These are phyloP conservation scores for Pseudogymnoascus verrucosus DNA, from an alignment of 2,329 filamentous ascomycete species.

Conservation along the genomic window DNA sequence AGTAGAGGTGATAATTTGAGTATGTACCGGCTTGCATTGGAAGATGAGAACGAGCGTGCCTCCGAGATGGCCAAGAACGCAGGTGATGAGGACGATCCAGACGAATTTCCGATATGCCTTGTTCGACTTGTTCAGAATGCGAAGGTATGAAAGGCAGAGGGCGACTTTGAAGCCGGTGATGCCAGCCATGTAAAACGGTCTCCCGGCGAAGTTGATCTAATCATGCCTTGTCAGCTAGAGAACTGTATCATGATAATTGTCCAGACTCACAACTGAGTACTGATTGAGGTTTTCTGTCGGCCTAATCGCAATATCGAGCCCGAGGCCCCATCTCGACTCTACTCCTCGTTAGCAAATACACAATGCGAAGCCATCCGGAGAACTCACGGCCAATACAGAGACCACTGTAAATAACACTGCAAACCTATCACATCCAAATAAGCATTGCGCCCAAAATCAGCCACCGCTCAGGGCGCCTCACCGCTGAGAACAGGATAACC, in stretches of 20 bases:
- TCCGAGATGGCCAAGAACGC: conserved; percentile 33
- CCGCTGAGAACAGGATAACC: conserved; percentile 30
- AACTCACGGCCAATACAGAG: conserved; percentile 42
- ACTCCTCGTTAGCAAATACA: neutral
- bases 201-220: conserved; percentile 43
- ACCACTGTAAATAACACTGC: conserved; percentile 36
- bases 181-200: conserved; percentile 46
- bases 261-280: conserved; percentile 33
- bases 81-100: conserved; percentile 37
- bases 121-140: conserved; percentile 42
- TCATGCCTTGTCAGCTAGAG: neutral
- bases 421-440: conserved; percentile 8
- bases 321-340: conserved; percentile 48
- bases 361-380: neutral
- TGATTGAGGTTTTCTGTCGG: conserved; percentile 36
- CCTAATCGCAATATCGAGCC: conserved; percentile 37
- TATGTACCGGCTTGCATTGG: conserved; percentile 39
- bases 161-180: conserved; percentile 51
- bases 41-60: conserved; percentile 43
- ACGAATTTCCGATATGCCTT: conserved; percentile 37
- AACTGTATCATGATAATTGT: neutral
- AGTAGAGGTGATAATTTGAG: conserved; percentile 37
- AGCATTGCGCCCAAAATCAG: neutral
- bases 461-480: conserved; percentile 23
- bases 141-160: conserved; percentile 44